phyloP scores from a whole-genome alignment of 129 eudicot genomes.

The Chrysanthemum lavandulifolium region DNA sequence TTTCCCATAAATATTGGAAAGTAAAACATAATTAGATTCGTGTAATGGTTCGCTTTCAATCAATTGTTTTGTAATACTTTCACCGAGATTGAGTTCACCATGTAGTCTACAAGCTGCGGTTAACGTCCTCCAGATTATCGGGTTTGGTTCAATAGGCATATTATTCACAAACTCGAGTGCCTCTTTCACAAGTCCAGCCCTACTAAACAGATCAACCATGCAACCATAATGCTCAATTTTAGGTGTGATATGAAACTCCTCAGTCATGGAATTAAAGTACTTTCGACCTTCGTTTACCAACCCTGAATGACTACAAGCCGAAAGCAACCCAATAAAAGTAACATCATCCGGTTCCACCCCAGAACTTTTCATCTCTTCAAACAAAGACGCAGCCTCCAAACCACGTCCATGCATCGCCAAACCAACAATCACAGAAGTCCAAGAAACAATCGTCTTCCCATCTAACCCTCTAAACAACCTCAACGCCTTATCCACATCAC shows the following conservation, averaged over 20 bases:
- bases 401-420: conserved; percentile 87
- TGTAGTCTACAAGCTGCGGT: conserved; percentile 64
- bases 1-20: conserved; percentile 76
- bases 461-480: conserved; percentile 47
- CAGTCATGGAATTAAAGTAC: conserved; percentile 52
- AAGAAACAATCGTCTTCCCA: conserved; percentile 51
- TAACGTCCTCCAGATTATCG: conserved; percentile 67
- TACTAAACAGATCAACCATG: conserved; percentile 73
- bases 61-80: conserved; percentile 45
- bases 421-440: conserved; percentile 82
- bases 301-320: conserved; percentile 89
- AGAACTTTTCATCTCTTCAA: conserved; percentile 48
- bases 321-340: conserved; percentile 70
- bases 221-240: conserved; percentile 86
- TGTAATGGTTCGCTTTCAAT: conserved; percentile 51
- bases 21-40: conserved; percentile 66
- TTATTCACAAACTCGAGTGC: conserved; percentile 61
- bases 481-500: conserved; percentile 65
- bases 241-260: conserved; percentile 45
- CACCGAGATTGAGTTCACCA: conserved; percentile 63
- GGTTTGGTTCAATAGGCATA: conserved; percentile 80
- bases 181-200: conserved; percentile 68
- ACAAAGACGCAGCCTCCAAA: conserved; percentile 58
- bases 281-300: conserved; percentile 61
- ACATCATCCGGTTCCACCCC: conserved; percentile 66